Evolutionary conservation across 106 monocot species (phyloP), one percentile per base, ranked within the genome.

Genomic region (Phalaenopsis equestris): DNA sequence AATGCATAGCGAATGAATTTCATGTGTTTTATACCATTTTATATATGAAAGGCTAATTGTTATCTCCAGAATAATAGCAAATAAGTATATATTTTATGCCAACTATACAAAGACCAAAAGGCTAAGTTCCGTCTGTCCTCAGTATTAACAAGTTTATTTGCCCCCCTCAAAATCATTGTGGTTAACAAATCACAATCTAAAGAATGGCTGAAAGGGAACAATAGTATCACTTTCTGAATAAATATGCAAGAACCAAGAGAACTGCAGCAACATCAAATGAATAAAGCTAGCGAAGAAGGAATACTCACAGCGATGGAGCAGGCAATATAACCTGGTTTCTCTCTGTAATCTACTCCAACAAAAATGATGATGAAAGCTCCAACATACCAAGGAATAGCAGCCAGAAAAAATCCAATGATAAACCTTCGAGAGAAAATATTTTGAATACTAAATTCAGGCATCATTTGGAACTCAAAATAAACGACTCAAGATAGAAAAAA

Each of bases 251-350:
- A 14, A 70, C 24, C 52, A 12, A 67, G 21, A 73, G 0, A 73
- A 73, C 2, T 5, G 42, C 14, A 16, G 42, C 12, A 46, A 47
- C 47, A 75, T n/a, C 18, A 23, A 46, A 24, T 48, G 30, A 48
- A 76, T 1, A 47, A 49, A 48, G 8, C 6, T 24, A 41, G 3
- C 24, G 8, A 23, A 6, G 24, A 48, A 48, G 8, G 3, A 76
- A 76, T n/a, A 83, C 87, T 89, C 78, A 90, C 90, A 76, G 83
- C 90, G 81, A 90, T 83, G 9, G 87, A 78, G 83, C 90, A 90
- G 36, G 90, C 90, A 65, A 90, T 70, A 55, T 75, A 87, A 37
- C 87, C 87, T 30, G 85, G 85, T 57, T 90, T 87, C 85, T 90
- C 90, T 55, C 87, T 87, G 19, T 80, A 76, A 76, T 90, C 87